Evolutionary conservation across 768 basidiomycete genomes (phyloP).

Genomic region (Podaxis sp.): DNA sequence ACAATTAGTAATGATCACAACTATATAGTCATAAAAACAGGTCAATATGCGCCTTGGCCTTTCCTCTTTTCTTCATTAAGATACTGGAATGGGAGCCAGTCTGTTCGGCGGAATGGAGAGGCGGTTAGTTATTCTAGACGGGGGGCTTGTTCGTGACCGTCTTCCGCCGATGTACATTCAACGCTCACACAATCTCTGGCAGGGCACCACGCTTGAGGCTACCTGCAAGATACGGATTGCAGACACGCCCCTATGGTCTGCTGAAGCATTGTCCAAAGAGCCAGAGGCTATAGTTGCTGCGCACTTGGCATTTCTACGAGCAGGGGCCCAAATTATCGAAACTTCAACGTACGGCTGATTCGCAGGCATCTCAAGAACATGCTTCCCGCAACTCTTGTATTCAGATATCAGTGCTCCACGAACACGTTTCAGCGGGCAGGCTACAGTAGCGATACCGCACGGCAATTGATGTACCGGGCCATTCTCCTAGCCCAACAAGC

Average conservation of each 20-base stretch:
- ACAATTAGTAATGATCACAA: too few relatives aligned
- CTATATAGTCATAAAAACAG: too few relatives aligned
- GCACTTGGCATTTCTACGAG: conserved; percentile 62
- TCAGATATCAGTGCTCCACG: conserved; percentile 67
- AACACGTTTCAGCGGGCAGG: conserved; percentile 54
- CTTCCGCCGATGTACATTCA: neutral
- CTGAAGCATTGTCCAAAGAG: conserved; percentile 53
- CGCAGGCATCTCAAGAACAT: neutral
- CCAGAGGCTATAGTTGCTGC: conserved; percentile 54
- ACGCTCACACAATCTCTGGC: neutral
- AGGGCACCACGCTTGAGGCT: conserved; percentile 68
- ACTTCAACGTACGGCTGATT: conserved; percentile 58
- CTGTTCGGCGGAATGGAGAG: conserved; percentile 4
- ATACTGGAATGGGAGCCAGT: neutral
- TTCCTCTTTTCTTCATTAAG: too few relatives aligned
- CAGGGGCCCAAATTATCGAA: conserved; percentile 65
- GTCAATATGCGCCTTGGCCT: too few relatives aligned
- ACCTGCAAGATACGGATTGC: conserved; percentile 46
- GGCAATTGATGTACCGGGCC: conserved; percentile 50
- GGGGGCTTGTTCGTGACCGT: conserved; percentile 40
- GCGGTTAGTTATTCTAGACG: conserved; percentile 35
- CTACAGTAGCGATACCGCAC: conserved; percentile 41
- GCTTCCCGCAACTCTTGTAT: neutral
- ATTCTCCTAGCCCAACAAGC: conserved; percentile 54
- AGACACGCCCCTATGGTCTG: conserved; percentile 70